A percentile compares a stretch with the other conserved stretches of the same genome.
These are phyloP conservation scores for Candida sphagnicola DNA, from an alignment of 805 yeast species.

Conservation along the genomic window DNA sequence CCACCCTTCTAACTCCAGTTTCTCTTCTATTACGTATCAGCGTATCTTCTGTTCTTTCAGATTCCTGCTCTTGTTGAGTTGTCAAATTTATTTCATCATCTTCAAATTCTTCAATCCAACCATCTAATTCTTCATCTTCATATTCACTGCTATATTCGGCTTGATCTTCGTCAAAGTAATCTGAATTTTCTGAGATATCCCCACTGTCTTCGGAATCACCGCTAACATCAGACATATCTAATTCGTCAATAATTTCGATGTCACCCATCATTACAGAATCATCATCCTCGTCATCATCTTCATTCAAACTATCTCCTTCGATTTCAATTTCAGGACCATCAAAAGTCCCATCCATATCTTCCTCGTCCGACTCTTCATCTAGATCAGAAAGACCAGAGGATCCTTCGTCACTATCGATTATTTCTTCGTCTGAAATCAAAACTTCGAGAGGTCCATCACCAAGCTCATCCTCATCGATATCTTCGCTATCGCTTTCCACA, in stretches of 20 bases:
- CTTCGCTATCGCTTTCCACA: conserved; percentile 65
- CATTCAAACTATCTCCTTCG: conserved; percentile 12
- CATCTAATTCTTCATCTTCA: conserved; percentile 35
- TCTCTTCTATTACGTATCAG: conserved; percentile 8
- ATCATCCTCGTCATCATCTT: conserved; percentile 7
- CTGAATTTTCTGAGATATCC: conserved; percentile 17
- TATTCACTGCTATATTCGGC: conserved; percentile 28
- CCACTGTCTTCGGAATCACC: conserved; percentile 30
- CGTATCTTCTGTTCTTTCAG: conserved; percentile 4
- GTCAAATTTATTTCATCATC: conserved; percentile 15
- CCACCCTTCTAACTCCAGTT: conserved; percentile 5
- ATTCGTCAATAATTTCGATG: conserved; percentile 33
- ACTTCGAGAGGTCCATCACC: conserved; percentile 37
- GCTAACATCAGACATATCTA: conserved; percentile 20
- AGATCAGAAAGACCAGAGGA: conserved; percentile 21
- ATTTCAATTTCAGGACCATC: conserved; percentile 43
- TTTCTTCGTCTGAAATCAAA: conserved; percentile 32
- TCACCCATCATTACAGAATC: conserved; percentile 15
- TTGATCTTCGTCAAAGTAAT: conserved; percentile 21
- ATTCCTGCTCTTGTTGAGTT: not conserved
- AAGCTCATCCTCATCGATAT: conserved; percentile 50
- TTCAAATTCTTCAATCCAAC: conserved; percentile 38
- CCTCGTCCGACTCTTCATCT: conserved; percentile 19
- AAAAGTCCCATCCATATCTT: conserved; percentile 14
- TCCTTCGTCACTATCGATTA: conserved; percentile 21